phyloP scores from a whole-genome alignment of 2,329 filamentous ascomycete genomes.

The Penicillium nordicum region DNA sequence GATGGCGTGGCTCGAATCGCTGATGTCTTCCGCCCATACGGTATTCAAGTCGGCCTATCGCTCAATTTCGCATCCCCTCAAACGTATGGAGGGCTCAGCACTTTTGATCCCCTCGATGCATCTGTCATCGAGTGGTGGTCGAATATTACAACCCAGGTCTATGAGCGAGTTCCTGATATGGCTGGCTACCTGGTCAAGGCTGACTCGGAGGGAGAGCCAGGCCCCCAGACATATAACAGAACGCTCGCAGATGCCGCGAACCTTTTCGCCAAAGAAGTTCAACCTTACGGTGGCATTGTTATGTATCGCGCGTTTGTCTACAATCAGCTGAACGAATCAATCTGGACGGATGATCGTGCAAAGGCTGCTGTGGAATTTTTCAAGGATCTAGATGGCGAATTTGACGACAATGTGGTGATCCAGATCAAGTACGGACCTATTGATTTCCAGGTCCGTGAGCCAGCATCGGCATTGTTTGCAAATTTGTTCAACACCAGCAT shows the following conservation, averaged over 20 bases:
- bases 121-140: conserved; percentile 62
- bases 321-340: conserved; percentile 54
- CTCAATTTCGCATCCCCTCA: conserved; percentile 66
- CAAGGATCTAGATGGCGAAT: conserved; percentile 59
- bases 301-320: conserved; percentile 74
- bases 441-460: conserved; percentile 70
- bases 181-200: conserved; percentile 69
- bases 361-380: conserved; percentile 69
- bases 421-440: conserved; percentile 74
- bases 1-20: conserved; percentile 61
- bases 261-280: conserved; percentile 59
- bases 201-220: conserved; percentile 69
- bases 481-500: conserved; percentile 47
- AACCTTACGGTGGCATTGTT: conserved; percentile 59
- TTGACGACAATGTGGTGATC: conserved; percentile 67
- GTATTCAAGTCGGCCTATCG: conserved; percentile 62
- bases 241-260: conserved; percentile 67
- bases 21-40: conserved; percentile 64
- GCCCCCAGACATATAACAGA: conserved; percentile 66
- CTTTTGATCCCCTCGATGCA: conserved; percentile 63
- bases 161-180: conserved; percentile 62
- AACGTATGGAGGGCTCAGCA: conserved; percentile 53
- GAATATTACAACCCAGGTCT: conserved; percentile 58
- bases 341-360: conserved; percentile 66
- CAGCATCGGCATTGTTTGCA: conserved; percentile 62